phyloP scores from a whole-genome alignment of 805 yeast species.

The Sugiyamaella qingdaonensis region DNA sequence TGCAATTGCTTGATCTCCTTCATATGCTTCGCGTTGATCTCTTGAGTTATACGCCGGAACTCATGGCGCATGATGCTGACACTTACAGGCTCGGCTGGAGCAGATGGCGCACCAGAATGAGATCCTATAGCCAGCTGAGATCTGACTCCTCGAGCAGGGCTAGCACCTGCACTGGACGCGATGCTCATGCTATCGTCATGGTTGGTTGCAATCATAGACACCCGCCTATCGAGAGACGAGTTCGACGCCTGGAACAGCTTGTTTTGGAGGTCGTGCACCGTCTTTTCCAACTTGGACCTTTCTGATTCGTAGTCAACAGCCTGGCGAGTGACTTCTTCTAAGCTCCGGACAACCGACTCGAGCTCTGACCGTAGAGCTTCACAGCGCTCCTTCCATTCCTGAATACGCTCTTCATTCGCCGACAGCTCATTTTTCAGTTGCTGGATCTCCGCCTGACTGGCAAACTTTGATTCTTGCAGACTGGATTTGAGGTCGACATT shows the following conservation, averaged over 20 bases:
- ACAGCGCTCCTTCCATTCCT: conserved; percentile 28
- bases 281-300: conserved; percentile 26
- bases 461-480: conserved; percentile 22
- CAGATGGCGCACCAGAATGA: neutral
- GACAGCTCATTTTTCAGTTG: conserved; percentile 24
- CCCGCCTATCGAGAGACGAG: conserved; percentile 18
- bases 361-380: conserved; percentile 32
- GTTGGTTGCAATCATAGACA: conserved; percentile 19
- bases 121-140: neutral
- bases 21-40: conserved; percentile 28
- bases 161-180: neutral
- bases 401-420: conserved; percentile 21
- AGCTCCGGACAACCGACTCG: conserved; percentile 28
- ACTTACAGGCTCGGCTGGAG: conserved; percentile 17
- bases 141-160: neutral
- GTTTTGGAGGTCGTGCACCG: conserved; percentile 24
- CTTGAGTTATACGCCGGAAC: conserved; percentile 31
- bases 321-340: conserved; percentile 36
- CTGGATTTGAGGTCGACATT: conserved; percentile 24
- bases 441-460: conserved; percentile 23
- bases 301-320: conserved; percentile 35
- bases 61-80: conserved; percentile 33
- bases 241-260: conserved; percentile 19
- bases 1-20: conserved; percentile 26
- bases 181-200: conserved; percentile 1